Base-by-base conservation (phyloP, 352 stramenopile species). In the Phytophthora agathidicida region DNA sequence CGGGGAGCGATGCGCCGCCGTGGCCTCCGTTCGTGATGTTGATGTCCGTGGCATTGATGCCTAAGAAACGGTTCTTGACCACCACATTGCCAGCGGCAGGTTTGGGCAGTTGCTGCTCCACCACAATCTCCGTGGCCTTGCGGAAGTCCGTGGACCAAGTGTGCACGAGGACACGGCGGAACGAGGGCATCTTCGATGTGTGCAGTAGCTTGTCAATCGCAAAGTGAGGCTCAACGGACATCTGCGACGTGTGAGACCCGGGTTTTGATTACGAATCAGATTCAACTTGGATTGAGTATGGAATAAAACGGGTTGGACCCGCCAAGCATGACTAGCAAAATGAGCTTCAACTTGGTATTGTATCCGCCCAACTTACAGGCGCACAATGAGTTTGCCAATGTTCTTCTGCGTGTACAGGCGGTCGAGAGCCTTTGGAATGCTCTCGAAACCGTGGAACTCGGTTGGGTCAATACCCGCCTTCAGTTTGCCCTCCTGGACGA, bases 351-450 rank as follows among this genome's bases (percentile, higher is more conserved):
- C n/a, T n/a, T n/a, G n/a, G n/a, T n/a, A n/a, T 50, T 43, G 36
- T 49, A 58, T 17, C 13, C 24, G 13, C 22, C 22, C 33, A 22
- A 48, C 35, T 42, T 49, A 58, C 36, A 59, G 50, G 16, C 38
- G 50, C 13, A 94, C 80, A 32, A 92, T 71, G 42, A 95, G 67
- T 68, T 95, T 95, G 55, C 83, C 86, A 39, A 89, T 91, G 38
- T 88, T 89, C 48, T 89, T 81, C 59, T 83, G 77, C 35, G 66
- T 55, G 63, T 76, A 76, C 63, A 76, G 60, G 31, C 59, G 63
- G 47, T 76, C 73, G 56, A 93, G 86, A 38, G 74, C 86, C 14
- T 73, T 70, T 0, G 67, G 31, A 10, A 93, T 60, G 20, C 37
- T 65, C 7, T 80, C 63, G 6, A 83, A 47, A 14, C 73, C 73